Evolutionary conservation across 2,329 filamentous ascomycete genomes (phyloP).

Genomic region (Monosporascus sp.): DNA sequence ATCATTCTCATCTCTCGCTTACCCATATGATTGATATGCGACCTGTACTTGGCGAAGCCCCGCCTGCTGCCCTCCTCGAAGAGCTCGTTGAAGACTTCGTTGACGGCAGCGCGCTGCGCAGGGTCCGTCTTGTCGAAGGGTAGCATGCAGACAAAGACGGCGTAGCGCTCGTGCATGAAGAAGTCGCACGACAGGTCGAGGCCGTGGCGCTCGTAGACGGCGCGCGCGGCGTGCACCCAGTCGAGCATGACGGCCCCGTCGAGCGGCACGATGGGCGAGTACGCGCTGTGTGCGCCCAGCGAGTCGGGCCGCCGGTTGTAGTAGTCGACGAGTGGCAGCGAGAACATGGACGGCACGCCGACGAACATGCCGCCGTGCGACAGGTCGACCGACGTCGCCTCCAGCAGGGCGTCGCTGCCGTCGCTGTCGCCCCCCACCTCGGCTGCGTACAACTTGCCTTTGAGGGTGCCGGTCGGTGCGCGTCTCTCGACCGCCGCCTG

Average conservation of each 20-base stretch:
- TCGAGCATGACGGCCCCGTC: slow-evolving; percentile 34
- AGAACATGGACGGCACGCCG: slow-evolving; percentile 31
- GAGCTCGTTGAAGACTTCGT: slow-evolving; percentile 28
- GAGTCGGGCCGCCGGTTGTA: slow-evolving; percentile 24
- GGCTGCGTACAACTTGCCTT: slow-evolving; percentile 32
- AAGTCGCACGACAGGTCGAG: slow-evolving; percentile 43
- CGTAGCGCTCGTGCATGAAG: slow-evolving; percentile 42
- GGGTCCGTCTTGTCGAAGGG: slow-evolving; percentile 39
- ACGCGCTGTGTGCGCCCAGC: slow-evolving; percentile 31
- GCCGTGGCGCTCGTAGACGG: slow-evolving; percentile 34
- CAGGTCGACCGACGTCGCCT: slow-evolving; percentile 28
- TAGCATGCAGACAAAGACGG: slow-evolving; percentile 43
- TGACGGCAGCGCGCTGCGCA: slow-evolving; percentile 30
- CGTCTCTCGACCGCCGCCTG: slow-evolving; percentile 27
- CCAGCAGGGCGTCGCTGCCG: slow-evolving; percentile 23
- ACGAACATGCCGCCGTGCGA: slow-evolving; percentile 31
- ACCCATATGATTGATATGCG: slow-evolving; percentile 37
- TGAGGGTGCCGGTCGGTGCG: slow-evolving; percentile 32
- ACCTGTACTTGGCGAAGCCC: slow-evolving; percentile 33
- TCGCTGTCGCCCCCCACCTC: slow-evolving; percentile 20
- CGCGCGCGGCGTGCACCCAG: slow-evolving; percentile 36
- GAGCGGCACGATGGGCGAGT: slow-evolving; percentile 31
- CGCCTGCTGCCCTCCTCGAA: slow-evolving; percentile 28
- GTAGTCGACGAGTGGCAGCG: slow-evolving; percentile 31
- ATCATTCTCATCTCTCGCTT: slow-evolving; percentile 5